Conservation (phyloP, 192 early-diverging fungal species). For the Radiomyces spectabilis region DNA sequence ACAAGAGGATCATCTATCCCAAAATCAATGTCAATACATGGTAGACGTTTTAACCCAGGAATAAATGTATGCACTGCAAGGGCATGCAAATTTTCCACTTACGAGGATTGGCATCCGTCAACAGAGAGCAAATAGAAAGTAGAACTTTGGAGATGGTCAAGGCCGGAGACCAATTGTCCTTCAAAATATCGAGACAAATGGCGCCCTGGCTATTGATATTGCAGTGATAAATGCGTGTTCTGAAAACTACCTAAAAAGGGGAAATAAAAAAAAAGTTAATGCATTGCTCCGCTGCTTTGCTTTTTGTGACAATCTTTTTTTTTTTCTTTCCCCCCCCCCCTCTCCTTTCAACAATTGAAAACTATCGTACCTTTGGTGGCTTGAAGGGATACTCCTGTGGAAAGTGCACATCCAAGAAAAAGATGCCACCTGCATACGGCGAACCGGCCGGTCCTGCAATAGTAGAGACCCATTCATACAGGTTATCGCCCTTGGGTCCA, state of each 20-base stretch:
- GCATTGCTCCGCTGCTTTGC: neutral
- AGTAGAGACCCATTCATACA: slow-evolving; percentile 95
- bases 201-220: slow-evolving; percentile 89
- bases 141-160: slow-evolving; percentile 94
- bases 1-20: slow-evolving; percentile 83
- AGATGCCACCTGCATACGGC: slow-evolving; percentile 87
- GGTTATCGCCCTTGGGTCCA: slow-evolving; percentile 91
- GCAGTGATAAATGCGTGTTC: slow-evolving; percentile 95
- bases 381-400: slow-evolving; percentile 95
- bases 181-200: slow-evolving; percentile 93
- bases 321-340: neutral
- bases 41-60: neutral
- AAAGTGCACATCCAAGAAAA: slow-evolving; percentile 90
- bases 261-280: neutral
- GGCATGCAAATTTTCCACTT: slow-evolving; percentile 33
- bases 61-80: too few species aligned
- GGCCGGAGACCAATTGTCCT: slow-evolving; percentile 97
- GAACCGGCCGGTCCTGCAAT: slow-evolving; percentile 85
- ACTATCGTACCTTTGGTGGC: slow-evolving; percentile 71
- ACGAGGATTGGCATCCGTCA: slow-evolving; percentile 94
- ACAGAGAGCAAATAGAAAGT: slow-evolving; percentile 86
- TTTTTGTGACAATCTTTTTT: neutral
- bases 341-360: neutral
- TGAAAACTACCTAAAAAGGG: slow-evolving; percentile 63
- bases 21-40: neutral